These are phyloP conservation scores for Cadophora sp. DNA, from an alignment of 2,329 filamentous ascomycete genomes.

Conservation along the genomic window DNA sequence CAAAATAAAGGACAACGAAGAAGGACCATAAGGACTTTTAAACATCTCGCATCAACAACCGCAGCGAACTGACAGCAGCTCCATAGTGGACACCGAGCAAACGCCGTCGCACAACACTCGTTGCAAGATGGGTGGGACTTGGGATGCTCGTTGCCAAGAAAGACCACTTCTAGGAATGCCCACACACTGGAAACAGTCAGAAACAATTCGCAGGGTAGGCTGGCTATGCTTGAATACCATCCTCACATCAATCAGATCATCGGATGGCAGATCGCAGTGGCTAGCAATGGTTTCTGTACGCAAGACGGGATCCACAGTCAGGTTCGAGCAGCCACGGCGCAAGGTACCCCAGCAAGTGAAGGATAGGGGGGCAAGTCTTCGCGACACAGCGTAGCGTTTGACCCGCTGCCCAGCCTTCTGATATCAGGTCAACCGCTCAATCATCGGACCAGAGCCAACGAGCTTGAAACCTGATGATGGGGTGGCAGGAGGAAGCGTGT, in stretches of 20 bases:
- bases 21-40: slow-evolving; percentile 17
- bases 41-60: slow-evolving; percentile 7
- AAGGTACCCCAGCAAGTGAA: slow-evolving; percentile 4
- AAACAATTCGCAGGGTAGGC: slow-evolving; percentile 16
- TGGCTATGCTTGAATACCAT: slow-evolving; percentile 9
- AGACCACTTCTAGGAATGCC: slow-evolving; percentile 14
- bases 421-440: background rate
- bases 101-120: slow-evolving; percentile 31
- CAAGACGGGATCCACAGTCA: slow-evolving; percentile 3
- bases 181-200: slow-evolving; percentile 25
- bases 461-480: slow-evolving; percentile 19
- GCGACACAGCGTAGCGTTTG: slow-evolving; percentile 22
- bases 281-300: background rate
- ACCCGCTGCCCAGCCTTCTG: slow-evolving; percentile 15
- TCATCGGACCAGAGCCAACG: slow-evolving; percentile 15
- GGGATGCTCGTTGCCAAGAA: slow-evolving; percentile 16
- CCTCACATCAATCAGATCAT: slow-evolving; percentile 19
- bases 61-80: background rate
- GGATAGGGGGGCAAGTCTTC: slow-evolving; percentile 20
- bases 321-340: slow-evolving; percentile 9
- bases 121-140: slow-evolving; percentile 29
- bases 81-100: slow-evolving; percentile 25
- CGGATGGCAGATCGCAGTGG: slow-evolving; percentile 16
- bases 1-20: slow-evolving; percentile 32
- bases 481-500: slow-evolving; percentile 11